A percentile compares a stretch with the other conserved stretches of the same genome.
Conservation (phyloP, 1,284 basidiomycete species). For the Cryptococcus hybrid region DNA sequence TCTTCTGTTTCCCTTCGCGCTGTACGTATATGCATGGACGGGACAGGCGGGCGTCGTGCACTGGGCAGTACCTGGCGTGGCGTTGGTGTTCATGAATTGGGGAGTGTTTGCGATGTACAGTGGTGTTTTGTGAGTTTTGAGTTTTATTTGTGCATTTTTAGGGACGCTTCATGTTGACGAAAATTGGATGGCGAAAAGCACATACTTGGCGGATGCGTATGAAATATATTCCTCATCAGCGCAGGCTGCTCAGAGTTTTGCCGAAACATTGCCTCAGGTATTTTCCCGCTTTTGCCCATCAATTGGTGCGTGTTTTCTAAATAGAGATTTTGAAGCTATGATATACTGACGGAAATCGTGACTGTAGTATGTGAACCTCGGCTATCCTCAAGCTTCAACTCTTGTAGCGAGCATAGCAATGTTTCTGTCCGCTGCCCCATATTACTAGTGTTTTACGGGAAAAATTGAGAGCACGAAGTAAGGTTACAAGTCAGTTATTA, state of each 20-base stretch:
- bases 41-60: conserved; percentile 26
- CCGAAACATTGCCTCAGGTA: conserved; percentile 39
- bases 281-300: conserved; percentile 31
- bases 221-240: conserved; percentile 48
- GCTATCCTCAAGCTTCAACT: conserved; percentile 42
- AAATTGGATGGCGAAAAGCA: conserved; percentile 24
- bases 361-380: conserved; percentile 37
- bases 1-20: conserved; percentile 37
- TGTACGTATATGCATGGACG: conserved; percentile 45
- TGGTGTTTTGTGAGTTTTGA: conserved; percentile 35
- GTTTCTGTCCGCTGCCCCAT: conserved; percentile 37
- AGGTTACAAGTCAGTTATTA: conserved; percentile 38
- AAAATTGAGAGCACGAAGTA: conserved; percentile 39
- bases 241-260: conserved; percentile 46
- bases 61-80: conserved; percentile 41
- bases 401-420: conserved; percentile 42
- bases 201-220: conserved; percentile 45
- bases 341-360: background rate
- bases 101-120: conserved; percentile 42
- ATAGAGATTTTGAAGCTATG: too few relatives aligned
- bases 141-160: too few relatives aligned
- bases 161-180: conserved; percentile 3
- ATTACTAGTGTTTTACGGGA: conserved; percentile 43
- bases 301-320: too few relatives aligned
- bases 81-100: conserved; percentile 24